Base-by-base conservation (phyloP, 208 protist genomes). In the Trypanosoma scelopori region DNA sequence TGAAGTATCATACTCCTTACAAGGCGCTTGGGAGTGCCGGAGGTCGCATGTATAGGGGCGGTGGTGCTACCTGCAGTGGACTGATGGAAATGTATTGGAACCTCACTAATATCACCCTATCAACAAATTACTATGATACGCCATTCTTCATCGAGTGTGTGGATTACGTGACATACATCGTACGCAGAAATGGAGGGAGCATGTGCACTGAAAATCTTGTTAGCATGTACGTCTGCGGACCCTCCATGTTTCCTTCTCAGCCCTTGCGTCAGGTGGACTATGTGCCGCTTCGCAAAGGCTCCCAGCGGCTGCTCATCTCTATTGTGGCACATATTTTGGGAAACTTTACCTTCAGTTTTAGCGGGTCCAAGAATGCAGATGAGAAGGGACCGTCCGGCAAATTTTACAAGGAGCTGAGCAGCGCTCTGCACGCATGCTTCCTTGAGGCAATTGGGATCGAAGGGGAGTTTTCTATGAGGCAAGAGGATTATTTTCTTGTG, bases 81-180 rank as follows among this genome's bases (percentile, higher is more conserved):
- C 7, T 62, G 41, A 9, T 32, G 9, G n/a, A 55, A 16, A 52
- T 73, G 30, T 53, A 65, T 18, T 25, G 27, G 23, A 65, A 73
- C 53, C 37, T 62, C 32, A 62, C 39, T 46, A 25, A 41, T 20
- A 1, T 61, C 22, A 22, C 53, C 25, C 0, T 41, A 41, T 30
- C 45, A n/a, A 50, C 35, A 22, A 73, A 61, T 52, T 67, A 65
- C 22, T 73, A 73, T 47, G 59, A 73, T 53, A 55, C 68, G 11
- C 7, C 52, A 6, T 62, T 73, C 37, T 73, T 67, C 55, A 60
- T 16, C 27, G 68, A 73, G n/a, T 73, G 68, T 66, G 52, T 65
- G 1, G 52, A 65, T 27, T 73, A 73, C 25, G 43, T 62, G 0
- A 28, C 22, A 18, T 62, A 55, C 50, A 22, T 55, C n/a, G 47